phyloP scores from a whole-genome alignment of 163 green algal species.

The Chlorella variabilis region DNA sequence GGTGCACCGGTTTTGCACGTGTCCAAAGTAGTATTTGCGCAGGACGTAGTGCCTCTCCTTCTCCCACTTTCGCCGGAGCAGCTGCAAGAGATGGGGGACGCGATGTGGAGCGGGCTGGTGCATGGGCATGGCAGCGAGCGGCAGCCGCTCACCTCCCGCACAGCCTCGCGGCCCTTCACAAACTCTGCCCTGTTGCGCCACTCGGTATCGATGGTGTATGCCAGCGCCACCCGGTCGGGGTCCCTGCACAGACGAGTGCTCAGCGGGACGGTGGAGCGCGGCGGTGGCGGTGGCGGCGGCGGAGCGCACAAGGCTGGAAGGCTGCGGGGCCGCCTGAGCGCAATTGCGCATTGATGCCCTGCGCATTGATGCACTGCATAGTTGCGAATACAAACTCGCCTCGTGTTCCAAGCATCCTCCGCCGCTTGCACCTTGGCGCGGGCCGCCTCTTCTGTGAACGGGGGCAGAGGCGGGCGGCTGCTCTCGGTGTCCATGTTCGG shows the following conservation, averaged over 20 bases:
- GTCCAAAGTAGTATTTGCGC: constrained; percentile 60
- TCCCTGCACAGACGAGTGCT: constrained; percentile 20
- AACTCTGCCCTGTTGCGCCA: constrained; percentile 67
- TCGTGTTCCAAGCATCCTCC: constrained; percentile 62
- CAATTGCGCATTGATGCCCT: too few species aligned
- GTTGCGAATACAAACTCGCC: too few species aligned
- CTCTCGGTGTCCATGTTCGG: neutral
- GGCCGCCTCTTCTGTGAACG: constrained; percentile 60
- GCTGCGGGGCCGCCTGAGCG: neutral
- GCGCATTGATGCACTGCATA: too few species aligned
- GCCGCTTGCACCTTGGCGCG: constrained; percentile 50
- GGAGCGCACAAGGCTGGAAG: neutral
- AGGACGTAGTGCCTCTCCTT: constrained; percentile 58
- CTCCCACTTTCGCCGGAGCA: constrained; percentile 64
- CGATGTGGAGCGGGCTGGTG: too few species aligned
- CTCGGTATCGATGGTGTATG: constrained; percentile 61
- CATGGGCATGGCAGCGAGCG: neutral
- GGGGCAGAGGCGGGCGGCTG: constrained; percentile 26
- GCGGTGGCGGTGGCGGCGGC: neutral
- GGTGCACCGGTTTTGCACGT: constrained; percentile 32
- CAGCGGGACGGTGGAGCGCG: neutral
- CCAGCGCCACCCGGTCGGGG: constrained; percentile 49
- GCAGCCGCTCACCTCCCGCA: constrained; percentile 2
- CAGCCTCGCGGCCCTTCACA: constrained; percentile 51
- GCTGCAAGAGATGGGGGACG: constrained; percentile 43